Conservation (phyloP, 225 moss, liverwort and hornwort species). For the Takakia lepidozioides region DNA sequence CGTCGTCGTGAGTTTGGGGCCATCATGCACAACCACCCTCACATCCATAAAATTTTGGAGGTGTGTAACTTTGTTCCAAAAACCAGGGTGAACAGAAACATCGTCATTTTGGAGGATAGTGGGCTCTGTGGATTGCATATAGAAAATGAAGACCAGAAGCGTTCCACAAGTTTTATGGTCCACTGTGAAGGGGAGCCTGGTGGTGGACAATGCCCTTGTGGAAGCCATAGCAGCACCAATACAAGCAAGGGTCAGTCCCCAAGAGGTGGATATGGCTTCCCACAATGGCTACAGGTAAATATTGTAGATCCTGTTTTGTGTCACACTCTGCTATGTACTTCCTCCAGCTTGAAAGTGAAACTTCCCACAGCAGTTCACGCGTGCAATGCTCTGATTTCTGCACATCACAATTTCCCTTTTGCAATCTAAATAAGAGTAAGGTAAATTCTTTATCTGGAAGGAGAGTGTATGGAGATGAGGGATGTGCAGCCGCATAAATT, state of each 20-base stretch:
- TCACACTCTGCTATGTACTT: background rate
- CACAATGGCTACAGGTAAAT: slow-evolving; percentile 84
- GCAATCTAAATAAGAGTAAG: too few species aligned
- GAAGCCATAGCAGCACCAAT: slow-evolving; percentile 33
- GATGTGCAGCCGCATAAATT: too few species aligned
- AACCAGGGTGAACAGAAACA: slow-evolving; percentile 44
- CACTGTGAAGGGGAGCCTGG: slow-evolving; percentile 54
- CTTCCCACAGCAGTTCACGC: too few species aligned
- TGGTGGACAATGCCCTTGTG: slow-evolving; percentile 64
- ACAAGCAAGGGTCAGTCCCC: slow-evolving; percentile 28
- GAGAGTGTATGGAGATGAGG: too few species aligned
- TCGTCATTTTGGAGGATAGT: slow-evolving; percentile 35
- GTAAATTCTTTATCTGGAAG: too few species aligned
- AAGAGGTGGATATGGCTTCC: slow-evolving; percentile 82
- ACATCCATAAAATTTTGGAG: slow-evolving; percentile 44
- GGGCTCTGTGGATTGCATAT: slow-evolving; percentile 36
- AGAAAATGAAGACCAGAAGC: slow-evolving; percentile 49
- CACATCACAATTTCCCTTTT: too few species aligned
- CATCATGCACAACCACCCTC: slow-evolving; percentile 43
- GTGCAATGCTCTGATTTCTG: too few species aligned
- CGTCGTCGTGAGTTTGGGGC: slow-evolving; percentile 75
- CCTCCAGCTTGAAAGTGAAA: too few species aligned
- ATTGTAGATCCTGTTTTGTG: background rate
- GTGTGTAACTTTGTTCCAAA: slow-evolving; percentile 59
- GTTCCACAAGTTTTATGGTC: slow-evolving; percentile 49